phyloP scores from a whole-genome alignment of 2,329 filamentous ascomycete genomes.

The Pyrenochaeta sp. region DNA sequence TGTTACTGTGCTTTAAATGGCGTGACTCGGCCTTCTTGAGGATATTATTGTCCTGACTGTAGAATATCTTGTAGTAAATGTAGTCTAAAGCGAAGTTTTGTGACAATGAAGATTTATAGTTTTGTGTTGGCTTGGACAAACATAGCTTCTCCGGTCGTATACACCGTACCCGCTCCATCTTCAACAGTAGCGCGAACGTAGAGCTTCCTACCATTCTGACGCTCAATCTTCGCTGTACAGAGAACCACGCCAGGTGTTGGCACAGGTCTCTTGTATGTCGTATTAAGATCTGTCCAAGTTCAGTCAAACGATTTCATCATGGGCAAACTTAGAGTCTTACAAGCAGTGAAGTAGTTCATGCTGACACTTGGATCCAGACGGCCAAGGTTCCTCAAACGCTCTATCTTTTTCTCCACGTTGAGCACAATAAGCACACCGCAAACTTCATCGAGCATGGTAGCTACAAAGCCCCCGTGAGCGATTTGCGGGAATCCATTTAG shows the following conservation, averaged over 20 bases:
- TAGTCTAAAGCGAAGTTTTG: too few relatives aligned
- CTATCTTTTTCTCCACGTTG: conserved; percentile 44
- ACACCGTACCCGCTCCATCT: conserved; percentile 56
- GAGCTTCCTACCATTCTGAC: conserved; percentile 62
- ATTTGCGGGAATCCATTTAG: conserved; percentile 63
- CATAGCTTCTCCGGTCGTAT: conserved; percentile 62
- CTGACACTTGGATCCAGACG: conserved; percentile 1
- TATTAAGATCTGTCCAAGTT: conserved; percentile 57
- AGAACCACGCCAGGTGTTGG: conserved; percentile 59
- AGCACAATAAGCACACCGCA: conserved; percentile 60
- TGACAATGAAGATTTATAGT: conserved; percentile 19
- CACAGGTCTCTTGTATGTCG: conserved; percentile 62
- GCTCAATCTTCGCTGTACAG: conserved; percentile 54
- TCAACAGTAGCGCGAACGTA: conserved; percentile 59
- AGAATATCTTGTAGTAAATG: too few relatives aligned
- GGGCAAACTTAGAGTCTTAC: conserved; percentile 21
- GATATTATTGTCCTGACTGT: too few relatives aligned
- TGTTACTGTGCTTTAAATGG: too few relatives aligned
- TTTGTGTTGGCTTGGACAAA: conserved; percentile 51
- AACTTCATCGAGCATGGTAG: conserved; percentile 66
- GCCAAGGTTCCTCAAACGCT: conserved; percentile 12
- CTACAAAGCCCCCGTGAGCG: conserved; percentile 66
- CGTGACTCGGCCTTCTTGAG: too few relatives aligned
- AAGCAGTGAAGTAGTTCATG: conserved; percentile 42
- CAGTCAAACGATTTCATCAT: conserved; percentile 8